Evolutionary conservation across 2,329 filamentous ascomycete species (phyloP), one percentile per base, ranked within the genome.

Genomic region (Lachnellula occidentalis): DNA sequence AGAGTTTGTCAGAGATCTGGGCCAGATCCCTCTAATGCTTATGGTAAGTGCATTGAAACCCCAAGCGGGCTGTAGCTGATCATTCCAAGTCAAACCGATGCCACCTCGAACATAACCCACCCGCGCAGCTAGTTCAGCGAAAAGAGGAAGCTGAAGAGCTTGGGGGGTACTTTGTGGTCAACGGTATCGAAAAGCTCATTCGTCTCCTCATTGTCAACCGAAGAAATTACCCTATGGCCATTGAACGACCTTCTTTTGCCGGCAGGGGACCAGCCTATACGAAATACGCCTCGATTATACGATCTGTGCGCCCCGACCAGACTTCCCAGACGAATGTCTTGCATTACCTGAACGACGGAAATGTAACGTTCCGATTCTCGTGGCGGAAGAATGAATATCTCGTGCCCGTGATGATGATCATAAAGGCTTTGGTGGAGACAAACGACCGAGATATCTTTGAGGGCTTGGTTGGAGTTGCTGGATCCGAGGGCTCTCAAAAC

Each of bases 371-470:
- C 73, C 82, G 94, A 54, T 99, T 99, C 73, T 96, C 92, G 6
- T 99, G 92, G 92, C 82, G 92, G 63, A 99, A 99, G 74, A 90
- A 91, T 64, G 94, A 99, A 72, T 99, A 90, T 67, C 82, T 99
- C n/a, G 82, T 99, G 2, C 94, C 94, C 1, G 88, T 91, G 58
- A 86, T 96, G 80, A 97, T 99, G 92, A 85, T 99, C 34, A 74
- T 99, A 61, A 99, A 97, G 75, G 92, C 94, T 1, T 76, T 99
- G 48, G 82, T 94, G 2, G 92, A 99, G 71, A 99, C 94, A 15
- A 99, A 96, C 69, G 94, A 99, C 68, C 84, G 90, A 54, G 92
- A 96, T 69, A 94, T 99, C 45, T 97, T 95, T 57, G 92, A 97
- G 72, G 88, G 88, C n/a, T 75, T 99, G 50, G 86, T 97, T 46